A percentile compares a stretch with the other conserved stretches of the same genome.
These are phyloP conservation scores for Coelastrella sp. DNA, from an alignment of 139 green algal genomes.

Conservation along the genomic window DNA sequence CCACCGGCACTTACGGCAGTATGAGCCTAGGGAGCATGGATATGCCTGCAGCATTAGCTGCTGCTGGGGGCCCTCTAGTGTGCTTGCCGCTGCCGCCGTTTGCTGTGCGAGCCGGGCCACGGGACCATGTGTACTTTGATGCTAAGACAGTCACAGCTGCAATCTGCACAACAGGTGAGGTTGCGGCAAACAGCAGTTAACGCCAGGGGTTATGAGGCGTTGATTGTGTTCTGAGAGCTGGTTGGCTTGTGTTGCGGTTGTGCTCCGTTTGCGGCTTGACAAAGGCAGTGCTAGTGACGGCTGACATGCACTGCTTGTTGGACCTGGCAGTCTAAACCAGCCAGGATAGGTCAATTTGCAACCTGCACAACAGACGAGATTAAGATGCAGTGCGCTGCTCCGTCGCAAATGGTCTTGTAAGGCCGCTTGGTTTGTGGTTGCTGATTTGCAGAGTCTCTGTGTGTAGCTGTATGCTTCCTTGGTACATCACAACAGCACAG, in stretches of 20 bases:
- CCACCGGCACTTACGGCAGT: neutral
- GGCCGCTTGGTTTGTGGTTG: too few relatives aligned
- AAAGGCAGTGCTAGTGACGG: too few relatives aligned
- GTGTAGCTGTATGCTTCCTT: too few relatives aligned
- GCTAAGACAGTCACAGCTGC: conserved; percentile 70
- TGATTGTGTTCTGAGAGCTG: neutral
- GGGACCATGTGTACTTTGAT: conserved; percentile 79
- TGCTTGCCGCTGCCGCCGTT: conserved; percentile 70
- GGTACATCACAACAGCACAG: too few relatives aligned
- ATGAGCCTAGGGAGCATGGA: neutral
- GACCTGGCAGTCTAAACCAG: too few relatives aligned
- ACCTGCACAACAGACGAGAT: too few relatives aligned
- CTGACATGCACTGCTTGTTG: too few relatives aligned
- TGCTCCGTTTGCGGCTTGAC: too few relatives aligned
- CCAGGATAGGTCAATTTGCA: too few relatives aligned
- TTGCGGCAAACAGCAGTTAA: conserved; percentile 41
- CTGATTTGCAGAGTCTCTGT: too few relatives aligned
- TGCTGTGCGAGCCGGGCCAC: conserved; percentile 75
- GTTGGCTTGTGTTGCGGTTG: neutral
- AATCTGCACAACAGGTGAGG: conserved; percentile 83
- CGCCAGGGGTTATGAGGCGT: neutral
- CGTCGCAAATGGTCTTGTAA: too few relatives aligned
- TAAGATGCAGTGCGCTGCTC: too few relatives aligned
- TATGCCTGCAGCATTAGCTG: neutral
- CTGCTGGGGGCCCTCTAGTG: neutral